Percentiles rank a stretch among this genome's conserved stretches.
phyloP scores from a whole-genome alignment of 192 early-diverging fungal genomes.

The Rhizoclosmatium globosum region DNA sequence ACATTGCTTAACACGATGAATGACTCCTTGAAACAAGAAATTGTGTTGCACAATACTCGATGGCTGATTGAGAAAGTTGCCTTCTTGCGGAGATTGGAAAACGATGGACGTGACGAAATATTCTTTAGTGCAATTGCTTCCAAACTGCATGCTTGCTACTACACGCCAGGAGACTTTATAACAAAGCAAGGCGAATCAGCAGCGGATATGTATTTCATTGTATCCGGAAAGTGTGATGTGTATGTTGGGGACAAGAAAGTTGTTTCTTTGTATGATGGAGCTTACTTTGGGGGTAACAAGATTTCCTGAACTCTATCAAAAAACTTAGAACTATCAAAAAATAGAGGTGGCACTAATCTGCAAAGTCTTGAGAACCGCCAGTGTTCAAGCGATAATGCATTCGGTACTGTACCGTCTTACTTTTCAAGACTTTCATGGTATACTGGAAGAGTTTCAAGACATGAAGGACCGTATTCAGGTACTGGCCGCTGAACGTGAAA shows the following conservation, averaged over 20 bases:
- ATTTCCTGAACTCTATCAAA: neutral
- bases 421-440: neutral
- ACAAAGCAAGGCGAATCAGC: no score
- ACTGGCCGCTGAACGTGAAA: constrained; percentile 3
- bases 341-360: constrained; percentile 5
- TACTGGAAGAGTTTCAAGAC: constrained; percentile 7
- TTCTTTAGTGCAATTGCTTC: no score
- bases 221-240: constrained; percentile 47
- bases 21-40: constrained; percentile 49
- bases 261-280: constrained; percentile 37
- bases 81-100: constrained; percentile 50
- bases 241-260: constrained; percentile 40
- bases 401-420: neutral
- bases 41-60: constrained; percentile 50
- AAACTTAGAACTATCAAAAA: neutral
- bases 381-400: neutral
- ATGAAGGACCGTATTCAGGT: neutral
- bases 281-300: constrained; percentile 17
- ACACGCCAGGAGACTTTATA: no score
- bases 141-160: no score
- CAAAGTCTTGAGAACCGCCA: neutral
- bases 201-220: no score
- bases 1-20: constrained; percentile 49
- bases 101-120: no score
- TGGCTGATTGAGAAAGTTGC: constrained; percentile 52